Evolutionary conservation across 2,329 filamentous ascomycete species (phyloP).

Genomic region (Chaetoscypha palmicola): DNA sequence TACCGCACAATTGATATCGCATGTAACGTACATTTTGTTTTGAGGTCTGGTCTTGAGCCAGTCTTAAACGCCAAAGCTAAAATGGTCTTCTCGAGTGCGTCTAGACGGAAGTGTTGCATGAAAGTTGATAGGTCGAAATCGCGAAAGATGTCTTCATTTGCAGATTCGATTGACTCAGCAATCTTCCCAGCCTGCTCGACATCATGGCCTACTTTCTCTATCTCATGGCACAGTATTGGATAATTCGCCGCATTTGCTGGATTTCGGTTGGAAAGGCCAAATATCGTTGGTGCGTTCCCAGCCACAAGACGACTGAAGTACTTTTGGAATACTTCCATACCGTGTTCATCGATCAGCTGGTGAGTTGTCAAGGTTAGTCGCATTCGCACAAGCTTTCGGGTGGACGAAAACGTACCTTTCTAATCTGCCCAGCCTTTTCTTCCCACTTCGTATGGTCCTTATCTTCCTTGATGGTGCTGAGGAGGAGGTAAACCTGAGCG

Average conservation of each 20-base stretch:
- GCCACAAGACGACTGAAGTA: constrained; percentile 90
- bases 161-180: constrained; percentile 84
- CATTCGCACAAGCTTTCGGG: background rate
- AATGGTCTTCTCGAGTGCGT: constrained; percentile 79
- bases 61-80: constrained; percentile 84
- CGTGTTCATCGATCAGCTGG: constrained; percentile 92
- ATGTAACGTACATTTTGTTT: constrained; percentile 68
- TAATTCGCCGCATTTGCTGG: constrained; percentile 76
- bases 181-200: constrained; percentile 81
- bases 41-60: constrained; percentile 71
- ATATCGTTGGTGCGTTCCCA: constrained; percentile 87
- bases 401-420: constrained; percentile 57
- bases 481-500: constrained; percentile 87
- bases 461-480: constrained; percentile 93
- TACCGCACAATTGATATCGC: too few relatives aligned
- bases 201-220: constrained; percentile 78
- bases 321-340: constrained; percentile 97
- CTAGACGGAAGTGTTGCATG: constrained; percentile 91
- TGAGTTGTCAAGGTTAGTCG: constrained; percentile 3
- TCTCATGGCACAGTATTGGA: constrained; percentile 71
- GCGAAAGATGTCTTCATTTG: constrained; percentile 86
- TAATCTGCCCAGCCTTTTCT: constrained; percentile 81
- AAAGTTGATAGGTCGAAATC: constrained; percentile 96
- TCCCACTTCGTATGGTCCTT: constrained; percentile 90
- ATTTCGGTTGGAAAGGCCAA: constrained; percentile 63